Evolutionary conservation across 345 rosid genomes (phyloP).

Genomic region (Physaria fendleri): DNA sequence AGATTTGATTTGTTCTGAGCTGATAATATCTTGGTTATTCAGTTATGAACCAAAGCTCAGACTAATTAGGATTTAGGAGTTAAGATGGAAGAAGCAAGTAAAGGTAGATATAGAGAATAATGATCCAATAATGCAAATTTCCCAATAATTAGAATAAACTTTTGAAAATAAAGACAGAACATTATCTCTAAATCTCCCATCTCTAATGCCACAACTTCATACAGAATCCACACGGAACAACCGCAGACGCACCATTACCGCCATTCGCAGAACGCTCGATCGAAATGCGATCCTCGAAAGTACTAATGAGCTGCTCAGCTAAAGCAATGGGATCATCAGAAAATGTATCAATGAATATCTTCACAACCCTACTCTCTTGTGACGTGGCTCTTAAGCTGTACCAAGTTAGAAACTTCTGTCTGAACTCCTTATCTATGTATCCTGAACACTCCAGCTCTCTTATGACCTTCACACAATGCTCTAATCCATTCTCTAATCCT

Average conservation of each 20-base stretch:
- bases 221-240: constrained; percentile 82
- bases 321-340: constrained; percentile 72
- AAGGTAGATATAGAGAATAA: too few species aligned
- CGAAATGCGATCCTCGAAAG: constrained; percentile 70
- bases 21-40: too few species aligned
- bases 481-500: constrained; percentile 43
- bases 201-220: constrained; percentile 90
- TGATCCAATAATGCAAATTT: constrained; percentile 29
- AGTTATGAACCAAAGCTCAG: too few species aligned
- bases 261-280: constrained; percentile 39
- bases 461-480: constrained; percentile 78
- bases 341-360: constrained; percentile 71
- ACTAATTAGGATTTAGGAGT: too few species aligned
- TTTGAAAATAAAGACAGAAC: not conserved
- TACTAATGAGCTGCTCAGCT: constrained; percentile 86
- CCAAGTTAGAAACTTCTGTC: constrained; percentile 98
- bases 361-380: constrained; percentile 80
- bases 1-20: too few species aligned
- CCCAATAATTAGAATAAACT: too few species aligned
- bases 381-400: constrained; percentile 78
- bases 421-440: constrained; percentile 73
- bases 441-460: constrained; percentile 90
- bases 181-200: not conserved
- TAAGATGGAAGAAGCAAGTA: too few species aligned
- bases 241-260: constrained; percentile 36